Evolutionary conservation across 768 basidiomycete genomes (phyloP).

Genomic region (Mycena latifolia): DNA sequence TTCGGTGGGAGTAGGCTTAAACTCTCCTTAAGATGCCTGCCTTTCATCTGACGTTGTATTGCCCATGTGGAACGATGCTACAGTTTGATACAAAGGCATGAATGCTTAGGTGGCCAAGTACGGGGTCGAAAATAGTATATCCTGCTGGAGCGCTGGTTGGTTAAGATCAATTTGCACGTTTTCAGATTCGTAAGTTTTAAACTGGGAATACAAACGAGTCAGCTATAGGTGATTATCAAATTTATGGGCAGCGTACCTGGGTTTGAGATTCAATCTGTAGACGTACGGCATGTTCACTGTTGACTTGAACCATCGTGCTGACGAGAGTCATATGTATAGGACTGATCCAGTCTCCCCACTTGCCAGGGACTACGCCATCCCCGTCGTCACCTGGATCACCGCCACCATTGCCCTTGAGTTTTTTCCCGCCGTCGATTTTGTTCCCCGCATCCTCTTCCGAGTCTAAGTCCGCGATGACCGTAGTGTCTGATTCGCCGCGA

Average conservation of each 20-base stretch:
- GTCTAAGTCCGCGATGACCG: not conserved
- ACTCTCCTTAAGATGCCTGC: too few species aligned
- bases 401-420: not conserved
- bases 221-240: too few species aligned
- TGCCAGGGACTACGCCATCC: not conserved
- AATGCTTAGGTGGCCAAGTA: too few species aligned
- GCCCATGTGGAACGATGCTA: too few species aligned
- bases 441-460: not conserved
- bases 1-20: too few species aligned
- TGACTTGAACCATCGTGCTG: too few species aligned
- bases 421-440: not conserved
- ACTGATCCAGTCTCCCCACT: conserved; percentile 15
- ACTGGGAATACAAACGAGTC: not conserved
- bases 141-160: not conserved
- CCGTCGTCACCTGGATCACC: conserved; percentile 8
- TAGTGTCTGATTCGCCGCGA: too few species aligned
- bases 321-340: not conserved
- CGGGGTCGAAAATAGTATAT: too few species aligned
- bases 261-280: not conserved
- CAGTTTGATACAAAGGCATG: too few species aligned
- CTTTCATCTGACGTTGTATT: too few species aligned
- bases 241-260: not conserved
- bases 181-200: not conserved
- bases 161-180: not conserved
- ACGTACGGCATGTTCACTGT: too few species aligned